A percentile compares a stretch with the other conserved stretches of the same genome.
phyloP scores from a whole-genome alignment of 306 rosid species.

The Cucumis melo region DNA sequence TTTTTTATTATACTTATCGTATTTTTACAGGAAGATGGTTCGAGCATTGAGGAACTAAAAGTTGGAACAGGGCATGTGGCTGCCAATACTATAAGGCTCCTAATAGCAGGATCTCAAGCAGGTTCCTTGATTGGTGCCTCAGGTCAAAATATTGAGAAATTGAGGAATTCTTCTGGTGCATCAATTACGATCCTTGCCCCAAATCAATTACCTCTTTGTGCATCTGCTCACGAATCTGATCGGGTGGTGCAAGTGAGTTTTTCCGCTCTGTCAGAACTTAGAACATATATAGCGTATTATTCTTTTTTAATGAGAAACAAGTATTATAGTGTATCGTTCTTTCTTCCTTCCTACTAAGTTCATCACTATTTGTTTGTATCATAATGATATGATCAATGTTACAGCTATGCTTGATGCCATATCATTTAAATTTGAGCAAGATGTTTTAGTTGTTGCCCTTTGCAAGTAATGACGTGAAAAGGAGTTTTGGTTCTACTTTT shows the following conservation, averaged over 20 bases:
- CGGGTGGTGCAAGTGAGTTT: conserved; percentile 79
- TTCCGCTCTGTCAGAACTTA: neutral
- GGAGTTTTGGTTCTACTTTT: neutral
- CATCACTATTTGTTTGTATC: neutral
- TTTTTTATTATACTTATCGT: neutral
- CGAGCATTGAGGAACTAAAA: conserved; percentile 44
- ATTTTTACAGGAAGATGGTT: conserved; percentile 65
- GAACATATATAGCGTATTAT: neutral
- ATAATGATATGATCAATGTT: neutral
- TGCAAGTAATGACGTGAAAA: neutral
- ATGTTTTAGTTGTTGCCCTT: neutral
- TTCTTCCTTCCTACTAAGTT: neutral
- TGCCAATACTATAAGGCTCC: conserved; percentile 83
- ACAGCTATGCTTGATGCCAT: neutral
- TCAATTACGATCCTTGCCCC: conserved; percentile 61
- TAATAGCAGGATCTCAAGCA: conserved; percentile 95
- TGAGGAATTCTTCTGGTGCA: conserved; percentile 86
- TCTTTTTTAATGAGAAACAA: neutral
- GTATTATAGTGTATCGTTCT: neutral
- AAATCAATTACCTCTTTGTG: conserved; percentile 82
- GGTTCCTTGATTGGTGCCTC: conserved; percentile 87
- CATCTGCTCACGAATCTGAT: conserved; percentile 95
- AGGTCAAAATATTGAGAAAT: conserved; percentile 81
- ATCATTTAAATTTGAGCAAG: neutral
- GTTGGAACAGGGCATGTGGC: conserved; percentile 74